Evolutionary conservation across 2,329 filamentous ascomycete genomes (phyloP).

Genomic region (Atkinsonella hypoxylon): DNA sequence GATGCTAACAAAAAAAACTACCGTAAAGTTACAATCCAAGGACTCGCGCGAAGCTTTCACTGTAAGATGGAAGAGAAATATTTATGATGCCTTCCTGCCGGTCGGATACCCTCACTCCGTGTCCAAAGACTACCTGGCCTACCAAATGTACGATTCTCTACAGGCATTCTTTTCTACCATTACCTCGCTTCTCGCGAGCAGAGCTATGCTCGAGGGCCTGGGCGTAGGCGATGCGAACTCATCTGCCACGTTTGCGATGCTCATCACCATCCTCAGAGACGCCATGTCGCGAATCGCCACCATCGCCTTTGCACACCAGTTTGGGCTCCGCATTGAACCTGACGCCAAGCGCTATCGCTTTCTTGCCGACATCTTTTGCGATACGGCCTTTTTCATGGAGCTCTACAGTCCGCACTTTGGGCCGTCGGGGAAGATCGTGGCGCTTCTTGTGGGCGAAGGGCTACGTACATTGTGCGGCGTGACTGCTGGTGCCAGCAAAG

Average conservation of each 20-base stretch:
- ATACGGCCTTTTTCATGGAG: constrained; percentile 76
- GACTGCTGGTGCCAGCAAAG: constrained; percentile 80
- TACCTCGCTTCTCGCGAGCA: constrained; percentile 64
- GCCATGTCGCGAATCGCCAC: constrained; percentile 72
- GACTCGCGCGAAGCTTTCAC: constrained; percentile 14
- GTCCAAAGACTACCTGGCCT: constrained; percentile 71
- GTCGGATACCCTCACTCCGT: constrained; percentile 83
- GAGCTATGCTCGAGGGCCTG: constrained; percentile 68
- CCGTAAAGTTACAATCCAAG: constrained; percentile 13
- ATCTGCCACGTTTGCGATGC: constrained; percentile 67
- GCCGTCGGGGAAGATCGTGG: constrained; percentile 33
- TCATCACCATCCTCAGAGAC: constrained; percentile 74
- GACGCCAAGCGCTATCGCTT: constrained; percentile 87
- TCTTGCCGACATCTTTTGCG: constrained; percentile 80
- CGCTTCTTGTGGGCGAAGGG: constrained; percentile 38
- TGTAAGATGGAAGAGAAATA: constrained; percentile 24
- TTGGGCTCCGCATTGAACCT: constrained; percentile 73
- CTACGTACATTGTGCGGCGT: constrained; percentile 67
- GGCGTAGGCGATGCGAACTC: constrained; percentile 73
- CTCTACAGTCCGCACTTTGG: constrained; percentile 66
- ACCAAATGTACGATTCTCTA: constrained; percentile 58
- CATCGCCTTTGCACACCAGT: constrained; percentile 72
- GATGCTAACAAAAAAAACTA: neutral
- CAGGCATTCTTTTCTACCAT: constrained; percentile 80
- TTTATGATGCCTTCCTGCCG: constrained; percentile 66